Conservation (phyloP, 2,329 filamentous ascomycete species). For the Aureobasidium vineae region DNA sequence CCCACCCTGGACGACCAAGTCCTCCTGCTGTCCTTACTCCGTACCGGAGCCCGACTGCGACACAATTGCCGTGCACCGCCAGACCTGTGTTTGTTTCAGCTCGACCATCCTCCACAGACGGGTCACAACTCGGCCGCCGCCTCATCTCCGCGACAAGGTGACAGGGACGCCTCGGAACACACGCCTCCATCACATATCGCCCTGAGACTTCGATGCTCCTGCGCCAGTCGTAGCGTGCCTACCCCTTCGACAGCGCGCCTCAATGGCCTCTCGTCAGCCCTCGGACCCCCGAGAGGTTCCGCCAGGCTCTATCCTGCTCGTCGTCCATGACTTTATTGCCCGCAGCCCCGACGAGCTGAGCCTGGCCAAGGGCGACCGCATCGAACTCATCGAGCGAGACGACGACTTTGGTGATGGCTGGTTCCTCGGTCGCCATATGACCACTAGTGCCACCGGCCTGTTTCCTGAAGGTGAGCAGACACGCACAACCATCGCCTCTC, state of each 20-base stretch:
- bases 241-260: not conserved
- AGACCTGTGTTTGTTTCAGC: not conserved
- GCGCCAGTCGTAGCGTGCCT: not conserved
- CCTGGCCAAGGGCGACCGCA: slow-evolving; percentile 77
- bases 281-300: slow-evolving; percentile 31
- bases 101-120: not conserved
- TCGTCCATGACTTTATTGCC: slow-evolving; percentile 85
- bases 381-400: slow-evolving; percentile 79
- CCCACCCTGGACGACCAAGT: not conserved
- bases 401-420: slow-evolving; percentile 87
- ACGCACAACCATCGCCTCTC: not conserved
- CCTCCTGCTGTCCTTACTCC: not conserved
- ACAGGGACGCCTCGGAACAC: not conserved
- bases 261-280: slow-evolving; percentile 23
- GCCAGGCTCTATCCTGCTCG: slow-evolving; percentile 53
- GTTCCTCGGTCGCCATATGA: slow-evolving; percentile 73
- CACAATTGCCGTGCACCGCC: not conserved
- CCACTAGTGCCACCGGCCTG: slow-evolving; percentile 70
- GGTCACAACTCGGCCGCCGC: not conserved
- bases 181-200: not conserved
- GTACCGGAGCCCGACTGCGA: not conserved
- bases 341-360: slow-evolving; percentile 91
- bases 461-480: slow-evolving; percentile 73
- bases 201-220: slow-evolving; percentile 12
- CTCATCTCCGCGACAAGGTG: not conserved